Evolutionary conservation across 495 filamentous ascomycete species (phyloP), one percentile per base, ranked within the genome.

Genomic region (Aspergillus heteromorphus): DNA sequence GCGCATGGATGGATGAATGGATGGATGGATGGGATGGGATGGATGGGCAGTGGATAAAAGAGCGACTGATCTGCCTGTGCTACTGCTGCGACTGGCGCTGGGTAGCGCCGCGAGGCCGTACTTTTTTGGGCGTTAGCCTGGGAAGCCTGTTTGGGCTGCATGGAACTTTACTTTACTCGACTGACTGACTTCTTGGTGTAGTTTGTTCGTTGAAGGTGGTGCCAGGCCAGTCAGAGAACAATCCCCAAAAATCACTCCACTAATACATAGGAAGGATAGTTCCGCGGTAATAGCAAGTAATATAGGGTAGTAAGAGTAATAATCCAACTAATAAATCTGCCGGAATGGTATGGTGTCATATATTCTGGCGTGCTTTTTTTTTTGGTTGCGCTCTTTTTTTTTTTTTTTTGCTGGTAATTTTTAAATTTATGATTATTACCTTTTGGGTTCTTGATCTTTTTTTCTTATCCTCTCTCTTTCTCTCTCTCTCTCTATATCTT

Each of bases 61-160:
- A 59, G 55, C 42, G 64, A 68, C 58, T 73, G 72, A 75, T 75
- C 72, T 75, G 67, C 72, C 59, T 66, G 69, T 66, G 64, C 64
- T 70, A 69, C 65, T n/a, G n/a, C n/a, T n/a, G n/a, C n/a, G n/a
- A n/a, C n/a, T n/a, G n/a, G 54, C 58, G 50, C 43, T 58, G 59
- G 59, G 65, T 65, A 63, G 66, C 56, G 63, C 60, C 61, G 62
- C 59, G 64, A 61, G 63, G 62, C 64, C 58, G 65, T 64, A 66
- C 59, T 57, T 61, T 66, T 61, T n/a, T n/a, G n/a, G n/a, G n/a
- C n/a, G n/a, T n/a, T 63, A 54, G 53, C 34, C 41, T 51, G 53
- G 48, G 48, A 55, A 55, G 49, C 54, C 30, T 56, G 49, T 54
- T 58, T 54, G 54, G 51, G 31, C 42, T 55, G 45, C 47, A 45